Percentiles rank a stretch among this genome's conserved stretches.
Evolutionary conservation across 805 yeast species (phyloP).

Genomic region (Kodamaea leandrae): DNA sequence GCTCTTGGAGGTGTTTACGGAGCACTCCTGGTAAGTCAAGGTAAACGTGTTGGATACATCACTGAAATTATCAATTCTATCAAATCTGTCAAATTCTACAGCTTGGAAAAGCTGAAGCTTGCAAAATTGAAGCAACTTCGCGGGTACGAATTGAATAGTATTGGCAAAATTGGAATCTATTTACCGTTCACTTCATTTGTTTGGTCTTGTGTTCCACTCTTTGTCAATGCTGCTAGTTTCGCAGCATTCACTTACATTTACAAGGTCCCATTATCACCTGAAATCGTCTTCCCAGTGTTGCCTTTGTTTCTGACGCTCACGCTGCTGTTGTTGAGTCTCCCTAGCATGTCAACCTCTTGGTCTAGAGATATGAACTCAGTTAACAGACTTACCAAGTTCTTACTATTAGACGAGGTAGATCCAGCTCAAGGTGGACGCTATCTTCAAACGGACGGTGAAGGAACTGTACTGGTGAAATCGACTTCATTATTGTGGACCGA

Average conservation of each 20-base stretch:
- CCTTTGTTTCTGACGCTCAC: slow-evolving; percentile 35
- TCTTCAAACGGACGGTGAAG: neutral
- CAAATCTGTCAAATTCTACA: slow-evolving; percentile 38
- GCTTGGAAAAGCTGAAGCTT: slow-evolving; percentile 43
- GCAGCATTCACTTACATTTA: slow-evolving; percentile 23
- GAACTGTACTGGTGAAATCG: slow-evolving; percentile 41
- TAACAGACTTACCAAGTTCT: slow-evolving; percentile 30
- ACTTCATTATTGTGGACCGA: slow-evolving; percentile 32
- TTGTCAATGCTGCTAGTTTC: slow-evolving; percentile 33
- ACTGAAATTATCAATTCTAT: slow-evolving; percentile 37
- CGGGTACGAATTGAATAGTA: slow-evolving; percentile 31
- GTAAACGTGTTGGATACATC: slow-evolving; percentile 34
- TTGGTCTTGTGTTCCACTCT: slow-evolving; percentile 39
- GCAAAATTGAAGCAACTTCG: slow-evolving; percentile 29
- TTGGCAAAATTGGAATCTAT: slow-evolving; percentile 29
- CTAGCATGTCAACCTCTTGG: slow-evolving; percentile 25
- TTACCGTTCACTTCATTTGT: slow-evolving; percentile 31
- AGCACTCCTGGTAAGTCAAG: slow-evolving; percentile 33
- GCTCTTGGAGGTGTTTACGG: slow-evolving; percentile 24
- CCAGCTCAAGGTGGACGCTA: slow-evolving; percentile 12
- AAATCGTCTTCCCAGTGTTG: slow-evolving; percentile 38
- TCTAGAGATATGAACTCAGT: slow-evolving; percentile 33
- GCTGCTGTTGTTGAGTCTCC: slow-evolving; percentile 33
- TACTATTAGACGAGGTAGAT: slow-evolving; percentile 34
- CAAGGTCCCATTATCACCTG: slow-evolving; percentile 31